Evolutionary conservation across 805 yeast genomes (phyloP).

Genomic region (Saccharomycopsis vini): DNA sequence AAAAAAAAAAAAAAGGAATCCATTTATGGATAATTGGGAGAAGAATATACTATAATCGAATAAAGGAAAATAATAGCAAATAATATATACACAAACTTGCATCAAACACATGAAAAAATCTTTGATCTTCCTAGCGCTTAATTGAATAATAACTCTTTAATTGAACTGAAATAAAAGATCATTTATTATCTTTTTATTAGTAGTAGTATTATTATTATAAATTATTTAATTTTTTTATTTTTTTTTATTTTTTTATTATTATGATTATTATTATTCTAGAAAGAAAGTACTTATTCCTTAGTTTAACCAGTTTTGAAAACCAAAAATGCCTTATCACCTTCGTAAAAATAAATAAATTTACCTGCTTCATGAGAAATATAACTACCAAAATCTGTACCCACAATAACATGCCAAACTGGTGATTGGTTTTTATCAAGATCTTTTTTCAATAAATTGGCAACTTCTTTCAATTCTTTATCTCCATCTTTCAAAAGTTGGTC

Average conservation of each 20-base stretch:
- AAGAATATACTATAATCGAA: too few species aligned
- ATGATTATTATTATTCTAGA: not conserved
- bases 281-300: not conserved
- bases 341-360: conserved; percentile 59
- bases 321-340: conserved; percentile 59
- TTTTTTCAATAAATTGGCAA: conserved; percentile 59
- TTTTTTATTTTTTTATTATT: not conserved
- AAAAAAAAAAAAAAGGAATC: too few species aligned
- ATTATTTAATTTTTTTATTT: not conserved
- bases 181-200: too few species aligned
- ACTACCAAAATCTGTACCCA: conserved; percentile 71
- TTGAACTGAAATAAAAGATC: too few species aligned
- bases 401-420: conserved; percentile 73
- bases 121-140: too few species aligned
- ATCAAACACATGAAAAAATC: too few species aligned
- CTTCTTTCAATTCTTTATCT: conserved; percentile 42
- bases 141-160: too few species aligned
- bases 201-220: too few species aligned
- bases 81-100: too few species aligned
- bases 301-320: conserved; percentile 39
- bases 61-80: too few species aligned
- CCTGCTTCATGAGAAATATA: conserved; percentile 77
- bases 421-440: conserved; percentile 55
- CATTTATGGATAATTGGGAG: too few species aligned
- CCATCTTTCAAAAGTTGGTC: conserved; percentile 35